Evolutionary conservation across 305 asterid species (phyloP).

Genomic region (Fraxinus greggii): DNA sequence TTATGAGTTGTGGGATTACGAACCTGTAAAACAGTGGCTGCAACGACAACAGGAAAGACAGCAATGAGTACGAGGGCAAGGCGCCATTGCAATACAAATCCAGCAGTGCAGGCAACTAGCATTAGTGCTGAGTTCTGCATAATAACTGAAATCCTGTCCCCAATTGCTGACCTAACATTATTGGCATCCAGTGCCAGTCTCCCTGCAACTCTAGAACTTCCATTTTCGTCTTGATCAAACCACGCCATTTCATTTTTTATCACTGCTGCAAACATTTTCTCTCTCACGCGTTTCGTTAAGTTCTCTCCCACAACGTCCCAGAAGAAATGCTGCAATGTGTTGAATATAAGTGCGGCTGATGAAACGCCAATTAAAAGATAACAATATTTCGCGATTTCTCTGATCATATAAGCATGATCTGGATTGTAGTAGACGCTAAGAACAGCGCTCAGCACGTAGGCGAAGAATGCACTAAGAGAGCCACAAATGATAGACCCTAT

Average conservation of each 20-base stretch:
- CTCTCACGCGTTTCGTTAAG: conserved; percentile 83
- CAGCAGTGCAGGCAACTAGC: conserved; percentile 99
- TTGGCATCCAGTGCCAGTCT: conserved; percentile 93
- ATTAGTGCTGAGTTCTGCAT: conserved; percentile 99
- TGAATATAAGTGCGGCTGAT: conserved; percentile 90
- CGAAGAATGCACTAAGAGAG: conserved; percentile 93
- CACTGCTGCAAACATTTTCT: conserved; percentile 81
- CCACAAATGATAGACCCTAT: conserved; percentile 92
- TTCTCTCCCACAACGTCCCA: conserved; percentile 98
- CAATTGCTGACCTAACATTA: conserved; percentile 96
- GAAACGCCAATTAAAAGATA: conserved; percentile 89
- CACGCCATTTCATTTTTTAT: conserved; percentile 89
- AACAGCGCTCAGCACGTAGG: conserved; percentile 92
- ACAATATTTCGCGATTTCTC: conserved; percentile 84
- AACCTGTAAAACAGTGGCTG: conserved; percentile 96
- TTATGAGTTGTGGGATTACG: conserved; percentile 11
- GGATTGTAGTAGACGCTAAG: conserved; percentile 93
- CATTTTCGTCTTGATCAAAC: conserved; percentile 96
- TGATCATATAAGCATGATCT: conserved; percentile 65
- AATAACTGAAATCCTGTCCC: conserved; percentile 90
- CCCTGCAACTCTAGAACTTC: conserved; percentile 85
- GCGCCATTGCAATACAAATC: conserved; percentile 95
- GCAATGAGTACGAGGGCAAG: conserved; percentile 89
- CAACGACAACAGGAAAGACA: conserved; percentile 93
- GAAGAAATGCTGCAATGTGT: conserved; percentile 88